Percentiles rank a stretch among this genome's conserved stretches.
These are phyloP conservation scores for Anisodus tanguticus DNA, from an alignment of 257 asterid species.

Conservation along the genomic window DNA sequence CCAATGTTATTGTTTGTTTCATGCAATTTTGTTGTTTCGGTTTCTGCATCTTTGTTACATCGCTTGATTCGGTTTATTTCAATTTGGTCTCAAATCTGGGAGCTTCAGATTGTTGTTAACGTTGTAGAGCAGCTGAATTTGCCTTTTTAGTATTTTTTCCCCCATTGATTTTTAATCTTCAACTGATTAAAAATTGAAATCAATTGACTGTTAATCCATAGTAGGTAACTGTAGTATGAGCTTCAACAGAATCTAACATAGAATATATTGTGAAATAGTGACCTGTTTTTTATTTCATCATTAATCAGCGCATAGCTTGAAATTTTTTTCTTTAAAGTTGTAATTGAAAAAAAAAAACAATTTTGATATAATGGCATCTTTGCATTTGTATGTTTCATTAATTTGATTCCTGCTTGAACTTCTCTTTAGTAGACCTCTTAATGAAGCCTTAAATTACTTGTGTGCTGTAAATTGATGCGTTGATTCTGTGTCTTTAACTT, in stretches of 20 bases:
- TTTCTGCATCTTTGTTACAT: neutral
- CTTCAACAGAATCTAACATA: neutral
- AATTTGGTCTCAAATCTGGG: neutral
- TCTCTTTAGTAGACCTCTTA: neutral
- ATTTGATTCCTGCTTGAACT: neutral
- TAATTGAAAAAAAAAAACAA: neutral
- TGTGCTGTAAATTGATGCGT: neutral
- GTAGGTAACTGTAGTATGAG: neutral
- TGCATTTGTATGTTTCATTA: neutral
- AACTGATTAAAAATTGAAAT: neutral
- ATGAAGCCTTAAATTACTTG: neutral
- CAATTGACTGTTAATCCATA: neutral
- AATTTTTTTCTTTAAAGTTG: neutral
- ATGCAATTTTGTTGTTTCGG: neutral
- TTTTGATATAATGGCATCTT: neutral
- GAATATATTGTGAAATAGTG: neutral
- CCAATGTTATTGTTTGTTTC: neutral
- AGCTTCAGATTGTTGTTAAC: neutral
- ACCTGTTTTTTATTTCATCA: neutral
- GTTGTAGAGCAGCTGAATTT: neutral
- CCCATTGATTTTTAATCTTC: no score
- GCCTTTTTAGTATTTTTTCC: neutral
- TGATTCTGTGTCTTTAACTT: neutral
- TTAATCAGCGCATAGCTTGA: neutral
- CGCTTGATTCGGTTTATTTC: neutral